These are phyloP conservation scores for Penicillium atrosanguineum DNA, from an alignment of 495 filamentous ascomycete species.

Conservation along the genomic window DNA sequence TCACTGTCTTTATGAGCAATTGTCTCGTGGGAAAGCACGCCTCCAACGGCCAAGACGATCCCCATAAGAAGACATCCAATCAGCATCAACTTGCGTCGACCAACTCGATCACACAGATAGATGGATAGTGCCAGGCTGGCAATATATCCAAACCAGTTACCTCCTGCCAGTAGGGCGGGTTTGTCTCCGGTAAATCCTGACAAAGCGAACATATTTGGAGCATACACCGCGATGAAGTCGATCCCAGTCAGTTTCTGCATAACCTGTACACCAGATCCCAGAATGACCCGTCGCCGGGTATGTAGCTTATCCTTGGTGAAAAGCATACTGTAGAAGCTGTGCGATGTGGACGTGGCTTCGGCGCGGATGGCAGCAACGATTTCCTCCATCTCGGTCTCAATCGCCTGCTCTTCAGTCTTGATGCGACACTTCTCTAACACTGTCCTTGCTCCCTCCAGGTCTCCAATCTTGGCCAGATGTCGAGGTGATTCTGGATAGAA, in stretches of 20 bases:
- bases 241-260: constrained; percentile 46
- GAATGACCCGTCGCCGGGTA: constrained; percentile 39
- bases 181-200: constrained; percentile 32
- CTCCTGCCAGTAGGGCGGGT: constrained; percentile 42
- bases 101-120: constrained; percentile 22
- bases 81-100: constrained; percentile 18
- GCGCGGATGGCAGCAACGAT: constrained; percentile 22
- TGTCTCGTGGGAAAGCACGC: constrained; percentile 16
- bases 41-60: constrained; percentile 17
- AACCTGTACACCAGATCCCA: constrained; percentile 46
- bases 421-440: constrained; percentile 23
- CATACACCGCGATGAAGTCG: constrained; percentile 34
- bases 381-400: constrained; percentile 29
- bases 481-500: constrained; percentile 56
- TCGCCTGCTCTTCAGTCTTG: constrained; percentile 9
- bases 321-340: constrained; percentile 23
- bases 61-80: constrained; percentile 16
- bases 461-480: constrained; percentile 50
- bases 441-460: constrained; percentile 42
- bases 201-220: constrained; percentile 30
- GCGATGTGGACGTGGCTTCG: constrained; percentile 21
- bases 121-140: constrained; percentile 40
- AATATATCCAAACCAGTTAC: constrained; percentile 47
- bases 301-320: constrained; percentile 23
- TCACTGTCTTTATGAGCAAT: constrained; percentile 4